Evolutionary conservation across 2,329 filamentous ascomycete species (phyloP), one percentile per base, ranked within the genome.

Genomic region (Fusarium pseudonygamai): DNA sequence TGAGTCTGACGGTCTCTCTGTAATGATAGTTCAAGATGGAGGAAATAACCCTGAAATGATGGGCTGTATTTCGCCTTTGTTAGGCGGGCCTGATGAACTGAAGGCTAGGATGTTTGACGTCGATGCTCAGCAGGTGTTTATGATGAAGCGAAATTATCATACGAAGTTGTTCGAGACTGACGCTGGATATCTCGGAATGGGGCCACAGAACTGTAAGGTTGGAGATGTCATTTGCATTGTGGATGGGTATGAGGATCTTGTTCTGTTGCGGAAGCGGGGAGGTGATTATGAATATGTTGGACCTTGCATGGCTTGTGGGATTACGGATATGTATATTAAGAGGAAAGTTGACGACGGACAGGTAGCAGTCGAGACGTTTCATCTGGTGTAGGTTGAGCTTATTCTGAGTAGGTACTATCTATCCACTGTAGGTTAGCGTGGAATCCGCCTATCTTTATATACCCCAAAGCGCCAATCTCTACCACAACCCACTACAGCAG

Each of bases 391-490:
- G 20, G 14, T 20, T 28, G 24, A 37, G 34, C 10, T 6, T 10
- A 14, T 20, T 24, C 16, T 20, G 8, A n/a, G n/a, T n/a, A n/a
- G n/a, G n/a, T n/a, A n/a, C n/a, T 15, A 8, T 8, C 22, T 2
- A 10, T 24, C 8, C 3, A 50, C 11, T 32, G 6, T 0, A 20
- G 9, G 18, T 50, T 24, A 11, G 16, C 16, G 16, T 34, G 11
- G 10, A 1, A 10, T 7, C 11, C 0, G 2, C 0, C 3, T 9
- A 3, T 4, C 1, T 5, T 28, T 26, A 53, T 37, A 37, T 37
- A 37, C 3, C 0, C 3, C 13, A 1, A 0, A 0, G 0, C 14
- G 24, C 3, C 4, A 0, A 0, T 13, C 1, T 3, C 7, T 18
- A 39, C 20, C 34, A 28, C 24, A 53, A 39, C 50, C 50, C 24